Percentiles rank a stretch among this genome's conserved stretches.
These are phyloP conservation scores for Fraxinus pennsylvanica DNA, from an alignment of 257 asterid genomes.

Conservation along the genomic window DNA sequence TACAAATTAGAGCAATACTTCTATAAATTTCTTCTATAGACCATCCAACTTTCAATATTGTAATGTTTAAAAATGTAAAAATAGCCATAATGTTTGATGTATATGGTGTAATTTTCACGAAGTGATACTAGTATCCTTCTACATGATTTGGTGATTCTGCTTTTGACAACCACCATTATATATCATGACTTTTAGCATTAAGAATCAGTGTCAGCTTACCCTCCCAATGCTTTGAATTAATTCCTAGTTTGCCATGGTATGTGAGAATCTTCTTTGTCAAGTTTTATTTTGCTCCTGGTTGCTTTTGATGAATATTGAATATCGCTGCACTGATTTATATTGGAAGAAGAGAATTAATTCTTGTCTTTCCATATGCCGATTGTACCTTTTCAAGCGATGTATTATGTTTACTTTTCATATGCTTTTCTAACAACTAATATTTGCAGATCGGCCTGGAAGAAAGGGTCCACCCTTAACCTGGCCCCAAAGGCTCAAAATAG, in stretches of 20 bases:
- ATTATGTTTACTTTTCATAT: neutral
- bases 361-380: neutral
- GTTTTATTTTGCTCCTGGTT: neutral
- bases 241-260: neutral
- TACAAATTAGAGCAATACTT: neutral
- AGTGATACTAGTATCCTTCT: neutral
- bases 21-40: neutral
- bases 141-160: neutral
- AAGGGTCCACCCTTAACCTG: conserved; percentile 76
- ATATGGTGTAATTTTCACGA: neutral
- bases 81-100: neutral
- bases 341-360: no score
- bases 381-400: neutral
- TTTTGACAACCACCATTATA: no score
- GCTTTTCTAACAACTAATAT: conserved; percentile 10
- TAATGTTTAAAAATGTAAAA: neutral
- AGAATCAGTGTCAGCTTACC: neutral
- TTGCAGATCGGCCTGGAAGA: conserved; percentile 91
- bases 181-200: neutral
- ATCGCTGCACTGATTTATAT: neutral
- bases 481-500: conserved; percentile 89
- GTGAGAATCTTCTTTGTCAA: neutral
- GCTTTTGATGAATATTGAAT: neutral
- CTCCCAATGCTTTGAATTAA: neutral
- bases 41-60: neutral